A percentile compares a stretch with the other conserved stretches of the same genome.
Conservation (phyloP, 176 grass and related monocot species). For the Triticum aestivum region DNA sequence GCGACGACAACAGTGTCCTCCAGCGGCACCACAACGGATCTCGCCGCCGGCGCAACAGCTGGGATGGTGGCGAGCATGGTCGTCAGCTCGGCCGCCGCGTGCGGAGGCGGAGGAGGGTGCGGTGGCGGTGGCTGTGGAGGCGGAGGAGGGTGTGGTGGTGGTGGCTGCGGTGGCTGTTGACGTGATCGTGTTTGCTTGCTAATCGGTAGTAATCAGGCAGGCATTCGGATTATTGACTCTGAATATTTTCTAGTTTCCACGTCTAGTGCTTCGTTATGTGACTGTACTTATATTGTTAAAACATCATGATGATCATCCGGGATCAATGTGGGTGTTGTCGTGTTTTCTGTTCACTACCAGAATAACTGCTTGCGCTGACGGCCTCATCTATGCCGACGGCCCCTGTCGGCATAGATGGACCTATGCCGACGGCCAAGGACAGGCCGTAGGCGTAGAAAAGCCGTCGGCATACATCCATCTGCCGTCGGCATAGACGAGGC, state of each 20-base stretch:
- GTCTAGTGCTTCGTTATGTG: background rate
- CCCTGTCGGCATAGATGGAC: too few relatives aligned
- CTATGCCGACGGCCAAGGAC: too few relatives aligned
- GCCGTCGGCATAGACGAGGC: too few relatives aligned
- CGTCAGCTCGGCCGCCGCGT: constrained; percentile 16
- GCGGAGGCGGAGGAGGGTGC: constrained; percentile 6
- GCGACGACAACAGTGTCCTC: background rate
- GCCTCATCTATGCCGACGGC: too few relatives aligned
- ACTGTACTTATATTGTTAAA: too few relatives aligned
- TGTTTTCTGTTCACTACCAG: too few relatives aligned
- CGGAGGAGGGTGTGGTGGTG: background rate
- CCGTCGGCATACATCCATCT: too few relatives aligned
- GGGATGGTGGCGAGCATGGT: background rate
- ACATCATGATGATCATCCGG: too few relatives aligned
- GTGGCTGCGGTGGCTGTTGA: background rate
- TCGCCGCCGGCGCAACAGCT: constrained; percentile 14
- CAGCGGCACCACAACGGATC: constrained; percentile 26
- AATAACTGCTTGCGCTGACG: too few relatives aligned
- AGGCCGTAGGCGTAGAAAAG: too few relatives aligned
- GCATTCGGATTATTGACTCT: background rate
- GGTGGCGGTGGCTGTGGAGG: background rate
- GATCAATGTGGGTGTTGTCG: too few relatives aligned
- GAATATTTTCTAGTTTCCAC: background rate
- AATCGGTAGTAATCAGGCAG: background rate
- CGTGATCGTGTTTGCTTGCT: background rate